phyloP scores from a whole-genome alignment of 441 rosid species.

The Gossypium davidsonii region DNA sequence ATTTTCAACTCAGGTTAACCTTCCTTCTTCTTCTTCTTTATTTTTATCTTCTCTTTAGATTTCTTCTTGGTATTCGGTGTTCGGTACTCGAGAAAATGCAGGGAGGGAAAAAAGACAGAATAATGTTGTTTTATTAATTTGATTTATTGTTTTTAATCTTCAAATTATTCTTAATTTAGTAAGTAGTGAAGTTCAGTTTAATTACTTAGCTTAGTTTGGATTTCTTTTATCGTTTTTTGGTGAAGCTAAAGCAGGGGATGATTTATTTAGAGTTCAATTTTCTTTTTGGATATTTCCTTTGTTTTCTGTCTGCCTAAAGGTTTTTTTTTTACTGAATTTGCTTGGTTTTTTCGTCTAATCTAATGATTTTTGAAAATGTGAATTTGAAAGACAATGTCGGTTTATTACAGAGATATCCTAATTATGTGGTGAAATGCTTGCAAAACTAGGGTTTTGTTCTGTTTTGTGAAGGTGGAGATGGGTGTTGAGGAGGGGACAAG shows the following conservation, averaged over 20 bases:
- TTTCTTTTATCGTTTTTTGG: background rate
- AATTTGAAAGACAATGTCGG: slow-evolving; percentile 11
- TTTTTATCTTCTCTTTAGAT: slow-evolving; percentile 4
- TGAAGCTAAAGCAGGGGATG: background rate
- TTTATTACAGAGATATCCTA: slow-evolving; percentile 30
- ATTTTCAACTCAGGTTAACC: slow-evolving; percentile 22
- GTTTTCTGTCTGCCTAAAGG: slow-evolving; percentile 1
- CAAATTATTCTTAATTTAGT: background rate
- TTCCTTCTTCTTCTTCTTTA: background rate
- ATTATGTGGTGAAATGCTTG: slow-evolving; percentile 20
- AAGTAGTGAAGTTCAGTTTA: background rate
- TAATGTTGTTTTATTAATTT: background rate
- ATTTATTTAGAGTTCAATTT: slow-evolving; percentile 2
- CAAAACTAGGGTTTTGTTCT: slow-evolving; percentile 16
- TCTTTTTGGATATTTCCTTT: background rate
- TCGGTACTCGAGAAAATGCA: slow-evolving; percentile 14
- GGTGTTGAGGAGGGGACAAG: slow-evolving; percentile 35
- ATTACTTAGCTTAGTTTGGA: slow-evolving; percentile 9
- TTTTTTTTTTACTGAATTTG: background rate
- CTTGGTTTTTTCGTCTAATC: slow-evolving; percentile 4
- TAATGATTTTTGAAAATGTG: background rate
- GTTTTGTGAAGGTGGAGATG: slow-evolving; percentile 25
- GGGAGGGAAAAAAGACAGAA: background rate
- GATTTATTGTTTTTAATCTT: background rate
- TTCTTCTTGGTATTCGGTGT: background rate